Base-by-base conservation (phyloP, 345 rosid genomes). In the Arabis hirsuta region DNA sequence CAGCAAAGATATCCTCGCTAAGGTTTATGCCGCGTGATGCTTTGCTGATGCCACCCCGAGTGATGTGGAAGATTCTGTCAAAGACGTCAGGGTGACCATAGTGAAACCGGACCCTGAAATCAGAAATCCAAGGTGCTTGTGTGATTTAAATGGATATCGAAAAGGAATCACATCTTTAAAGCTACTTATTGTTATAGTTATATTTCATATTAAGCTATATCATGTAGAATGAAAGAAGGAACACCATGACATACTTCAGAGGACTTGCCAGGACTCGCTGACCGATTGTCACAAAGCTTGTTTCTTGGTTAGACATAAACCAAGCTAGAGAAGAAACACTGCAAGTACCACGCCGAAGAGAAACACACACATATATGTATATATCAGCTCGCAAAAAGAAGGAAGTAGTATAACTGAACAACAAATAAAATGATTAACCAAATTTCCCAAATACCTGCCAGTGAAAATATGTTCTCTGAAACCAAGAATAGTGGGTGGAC, bases 221-320 rank as follows among this genome's bases (percentile, higher is more conserved):
- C 7, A 39, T 11, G 55, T 50, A 39, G 42, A 52, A 38, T 46
- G 10, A 63, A 69, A 69, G 45, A 64, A 45, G 50, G 44, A 65
- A 24, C 19, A 50, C 2, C 31, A 72, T 58, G 62, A 50, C 88
- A 12, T 89, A 95, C 99, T 90, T 91, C 71, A 95, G 77, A 12
- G 99, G 99, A 74, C 96, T 86, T 50, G 99, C 99, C 12, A 91
- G 94, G 78, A 95, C 98, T 82, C 99, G 86, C 77, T 95, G 99
- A 76, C 97, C 99, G 61, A 95, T 84, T 59, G 98, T 91, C 59
- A 95, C 98, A 50, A 95, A 95, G 68, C 99, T 95, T 7, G 98
- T 88, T 80, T 91, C 98, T 77, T 95, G 99, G 64, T 91, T 95
- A 41, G 98, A 95, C 99, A 95, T 95, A 78, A 95, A 91, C 99